Base-by-base conservation (phyloP, 2,329 filamentous ascomycete species). In the Colletotrichum karsti region DNA sequence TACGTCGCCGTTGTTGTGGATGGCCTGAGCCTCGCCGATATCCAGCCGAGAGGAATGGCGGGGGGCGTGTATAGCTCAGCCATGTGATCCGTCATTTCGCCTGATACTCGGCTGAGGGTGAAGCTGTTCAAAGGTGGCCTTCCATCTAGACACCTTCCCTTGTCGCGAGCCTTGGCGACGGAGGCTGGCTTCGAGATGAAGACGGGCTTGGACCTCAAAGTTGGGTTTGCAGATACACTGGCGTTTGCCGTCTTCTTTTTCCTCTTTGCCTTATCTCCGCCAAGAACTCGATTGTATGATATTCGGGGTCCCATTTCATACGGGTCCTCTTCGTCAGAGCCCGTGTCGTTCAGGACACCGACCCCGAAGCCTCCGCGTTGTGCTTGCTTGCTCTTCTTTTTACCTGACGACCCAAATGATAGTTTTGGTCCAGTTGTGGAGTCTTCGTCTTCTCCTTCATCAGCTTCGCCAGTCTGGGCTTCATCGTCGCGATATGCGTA, bases 321-420 rank as follows among this genome's bases (percentile, higher is more conserved):
- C 0, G 94, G 93, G 74, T 98, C 95, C 74, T 98, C 96, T 50
- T 98, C 95, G 72, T 98, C 96, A 5, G 95, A 98, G 10, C 94
- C 95, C 20, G 91, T 96, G 72, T 98, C 95, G 74, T 98, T 98
- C 50, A 98, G 81, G 2, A 98, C 85, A 0, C 95, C 95, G 13
- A 97, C 91, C 0, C 95, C 95, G 71, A 98, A 93, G 0, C 92
- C 93, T 3, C 92, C 89, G 58, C 85, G 85, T 6, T 71, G 2
- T 74, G 76, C 66, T 76, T 81, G 65, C 83, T 82, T 73, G 78
- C 80, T 24, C 74, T 91, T 92, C 63, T 89, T 88, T 59, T 84
- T 85, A 3, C 71, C 65, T 2, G 72, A 69, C 4, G 61, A 50
- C 6, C 39, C 26, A 8, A 42, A 18, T 10, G 13, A 28, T n/a